Base-by-base conservation (phyloP, 768 basidiomycete genomes). In the Boletus patriciae region DNA sequence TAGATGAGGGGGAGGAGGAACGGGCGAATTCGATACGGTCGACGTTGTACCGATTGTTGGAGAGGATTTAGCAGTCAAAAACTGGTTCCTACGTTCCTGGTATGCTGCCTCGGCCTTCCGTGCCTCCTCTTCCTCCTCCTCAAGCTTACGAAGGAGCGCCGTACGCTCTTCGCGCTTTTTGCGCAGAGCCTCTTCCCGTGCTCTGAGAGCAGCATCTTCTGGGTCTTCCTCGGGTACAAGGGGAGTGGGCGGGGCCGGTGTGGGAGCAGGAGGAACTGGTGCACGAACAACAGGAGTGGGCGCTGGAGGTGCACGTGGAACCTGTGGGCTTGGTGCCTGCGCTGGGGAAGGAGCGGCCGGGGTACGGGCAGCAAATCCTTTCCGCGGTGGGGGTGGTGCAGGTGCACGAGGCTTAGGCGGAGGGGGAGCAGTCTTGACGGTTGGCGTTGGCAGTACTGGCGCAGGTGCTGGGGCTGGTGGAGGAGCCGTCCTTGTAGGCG, bases 111-210 rank as follows among this genome's bases (percentile, higher is more conserved):
- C 80, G 36, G 78, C 76, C 33, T 72, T 69, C 31, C 74, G 80
- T 7, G 77, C 82, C 46, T 83, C 81, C 46, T 83, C 80, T 51
- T 85, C 86, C 66, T 88, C 81, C 61, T 80, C 75, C 70, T 94
- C 90, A 19, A 92, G 77, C 62, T 83, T 80, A 48, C 88, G 83
- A 19, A 94, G 72, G 47, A 87, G 77, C 45, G 80, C 88, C 18
- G 78, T 79, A 1, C 90, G 82, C n/a, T 81, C 92, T 62, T 88
- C 88, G 4, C 83, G 82, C 58, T 85, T 85, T 69, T 87, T 88
- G 48, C 78, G 78, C n/a, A 94, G 65, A 3, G 80, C 82, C 57
- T 82, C 88, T 68, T 94, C 89, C 13, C 88, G 82, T 13, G 78
- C 83, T 52, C 80, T 80, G 11, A 97, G 68, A 16, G 75, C 78